Evolutionary conservation across 352 stramenopile genomes (phyloP), one percentile per base, ranked within the genome.

Genomic region (Globisporangium viniferum): DNA sequence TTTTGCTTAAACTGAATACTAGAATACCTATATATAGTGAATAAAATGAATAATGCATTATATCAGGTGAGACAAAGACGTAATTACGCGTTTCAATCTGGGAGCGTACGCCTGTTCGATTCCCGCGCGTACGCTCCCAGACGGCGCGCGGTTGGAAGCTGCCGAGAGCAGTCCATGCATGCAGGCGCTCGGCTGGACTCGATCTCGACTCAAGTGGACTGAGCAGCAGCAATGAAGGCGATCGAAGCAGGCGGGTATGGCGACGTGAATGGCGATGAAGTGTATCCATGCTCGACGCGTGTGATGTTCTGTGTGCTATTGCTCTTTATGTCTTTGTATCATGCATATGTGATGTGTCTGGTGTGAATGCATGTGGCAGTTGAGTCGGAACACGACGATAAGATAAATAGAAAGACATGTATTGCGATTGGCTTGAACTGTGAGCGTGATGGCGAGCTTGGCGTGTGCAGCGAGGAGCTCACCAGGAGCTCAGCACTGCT

Each of bases 81-180:
- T 65, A 65, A 65, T 65, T 65, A 65, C 59, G 59, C 29, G 12
- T n/a, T 57, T 1, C 8, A 65, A 65, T 65, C 59, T 65, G 59
- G 41, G 59, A 65, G 59, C 59, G 59, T 65, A 65, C 59, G n/a
- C n/a, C n/a, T n/a, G n/a, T n/a, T n/a, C n/a, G n/a, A n/a, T n/a
- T n/a, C n/a, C n/a, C n/a, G n/a, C n/a, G n/a, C n/a, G n/a, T n/a
- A n/a, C n/a, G n/a, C n/a, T n/a, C n/a, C n/a, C n/a, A n/a, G n/a
- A n/a, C 29, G 29, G 29, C 29, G 5, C 41, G 20, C 14, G 41
- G 41, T 49, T 49, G 41, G 6, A 49, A 49, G 41, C 0, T n/a
- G 41, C 29, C 29, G 29, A 33, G 29, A 33, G 29, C 29, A 33
- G 29, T 33, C 29, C 29, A 4, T 33, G 29, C 29, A 33, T 33